Percentiles rank a stretch among this genome's conserved stretches.
These are phyloP conservation scores for Thermochaetoides dissita DNA, from an alignment of 2,329 filamentous ascomycete species.

Conservation along the genomic window DNA sequence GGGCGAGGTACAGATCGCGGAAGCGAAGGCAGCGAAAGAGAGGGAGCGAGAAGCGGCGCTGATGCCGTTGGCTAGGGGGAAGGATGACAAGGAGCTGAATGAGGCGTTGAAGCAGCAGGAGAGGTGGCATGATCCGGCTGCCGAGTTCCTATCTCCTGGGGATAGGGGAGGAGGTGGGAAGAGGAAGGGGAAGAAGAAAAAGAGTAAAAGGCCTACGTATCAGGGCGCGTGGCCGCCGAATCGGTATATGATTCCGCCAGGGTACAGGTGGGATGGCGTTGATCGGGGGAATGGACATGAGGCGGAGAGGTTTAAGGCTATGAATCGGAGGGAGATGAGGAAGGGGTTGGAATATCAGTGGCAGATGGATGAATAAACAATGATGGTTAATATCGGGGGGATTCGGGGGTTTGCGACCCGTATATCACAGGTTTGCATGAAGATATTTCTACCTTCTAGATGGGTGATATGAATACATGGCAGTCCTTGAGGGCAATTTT, in stretches of 20 bases:
- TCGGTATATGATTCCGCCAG: slow-evolving; percentile 82
- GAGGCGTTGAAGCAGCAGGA: slow-evolving; percentile 60
- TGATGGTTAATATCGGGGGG: neutral
- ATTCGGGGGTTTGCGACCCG: neutral
- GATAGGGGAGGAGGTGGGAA: slow-evolving; percentile 17
- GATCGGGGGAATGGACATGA: slow-evolving; percentile 91
- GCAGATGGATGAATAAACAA: slow-evolving; percentile 61
- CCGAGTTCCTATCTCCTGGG: slow-evolving; percentile 48
- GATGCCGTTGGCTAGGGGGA: slow-evolving; percentile 63
- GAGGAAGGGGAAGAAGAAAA: slow-evolving; percentile 13
- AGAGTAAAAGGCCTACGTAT: slow-evolving; percentile 47
- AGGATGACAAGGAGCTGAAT: slow-evolving; percentile 82
- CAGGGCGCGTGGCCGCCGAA: slow-evolving; percentile 73
- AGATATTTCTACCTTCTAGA: too few relatives aligned
- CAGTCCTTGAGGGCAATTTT: too few relatives aligned
- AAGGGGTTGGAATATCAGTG: slow-evolving; percentile 78
- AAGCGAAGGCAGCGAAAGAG: slow-evolving; percentile 50
- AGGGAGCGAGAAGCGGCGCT: slow-evolving; percentile 66
- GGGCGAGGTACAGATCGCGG: slow-evolving; percentile 70
- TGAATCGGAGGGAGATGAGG: slow-evolving; percentile 63
- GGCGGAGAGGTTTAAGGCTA: slow-evolving; percentile 76
- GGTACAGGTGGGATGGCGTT: slow-evolving; percentile 93
- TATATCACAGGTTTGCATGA: too few relatives aligned
- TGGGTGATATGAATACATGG: too few relatives aligned
- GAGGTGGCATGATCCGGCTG: slow-evolving; percentile 91